Conservation (phyloP, 352 stramenopile genomes). For the Aphanomyces stellatus region DNA sequence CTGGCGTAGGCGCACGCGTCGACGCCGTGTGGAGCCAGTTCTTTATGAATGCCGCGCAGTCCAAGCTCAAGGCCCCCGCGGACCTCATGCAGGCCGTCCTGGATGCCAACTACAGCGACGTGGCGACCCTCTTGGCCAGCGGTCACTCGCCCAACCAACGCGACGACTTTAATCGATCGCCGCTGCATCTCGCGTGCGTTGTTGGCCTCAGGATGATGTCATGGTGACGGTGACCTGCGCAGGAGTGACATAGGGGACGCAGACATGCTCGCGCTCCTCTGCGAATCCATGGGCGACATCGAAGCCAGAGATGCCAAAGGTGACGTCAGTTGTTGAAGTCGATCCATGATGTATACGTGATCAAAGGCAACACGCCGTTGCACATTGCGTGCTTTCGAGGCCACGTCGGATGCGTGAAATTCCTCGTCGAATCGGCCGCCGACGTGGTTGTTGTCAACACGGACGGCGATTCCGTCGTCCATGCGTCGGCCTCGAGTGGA, state of each 20-base stretch:
- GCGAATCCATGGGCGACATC: constrained; percentile 53
- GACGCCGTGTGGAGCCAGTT: constrained; percentile 69
- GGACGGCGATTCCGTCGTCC: constrained; percentile 44
- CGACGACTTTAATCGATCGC: constrained; percentile 51
- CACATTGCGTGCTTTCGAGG: constrained; percentile 53
- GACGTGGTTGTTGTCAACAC: constrained; percentile 38
- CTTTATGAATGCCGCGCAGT: constrained; percentile 49
- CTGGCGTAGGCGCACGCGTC: too few relatives aligned
- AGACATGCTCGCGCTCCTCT: constrained; percentile 55
- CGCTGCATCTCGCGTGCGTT: constrained; percentile 58
- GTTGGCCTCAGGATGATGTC: neutral
- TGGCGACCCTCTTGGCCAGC: constrained; percentile 41
- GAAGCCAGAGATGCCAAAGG: constrained; percentile 52
- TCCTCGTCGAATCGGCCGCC: constrained; percentile 59
- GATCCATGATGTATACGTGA: too few relatives aligned
- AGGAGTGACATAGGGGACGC: constrained; percentile 50
- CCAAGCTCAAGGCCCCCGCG: neutral
- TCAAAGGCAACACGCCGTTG: constrained; percentile 42
- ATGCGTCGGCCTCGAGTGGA: constrained; percentile 57
- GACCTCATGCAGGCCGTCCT: constrained; percentile 42
- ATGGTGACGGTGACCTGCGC: constrained; percentile 21
- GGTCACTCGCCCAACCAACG: constrained; percentile 46
- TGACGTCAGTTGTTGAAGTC: neutral
- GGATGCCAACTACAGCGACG: constrained; percentile 31
- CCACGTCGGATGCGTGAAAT: constrained; percentile 60